Base-by-base conservation (phyloP, 257 asterid genomes). In the Paraleonurus japonicus region DNA sequence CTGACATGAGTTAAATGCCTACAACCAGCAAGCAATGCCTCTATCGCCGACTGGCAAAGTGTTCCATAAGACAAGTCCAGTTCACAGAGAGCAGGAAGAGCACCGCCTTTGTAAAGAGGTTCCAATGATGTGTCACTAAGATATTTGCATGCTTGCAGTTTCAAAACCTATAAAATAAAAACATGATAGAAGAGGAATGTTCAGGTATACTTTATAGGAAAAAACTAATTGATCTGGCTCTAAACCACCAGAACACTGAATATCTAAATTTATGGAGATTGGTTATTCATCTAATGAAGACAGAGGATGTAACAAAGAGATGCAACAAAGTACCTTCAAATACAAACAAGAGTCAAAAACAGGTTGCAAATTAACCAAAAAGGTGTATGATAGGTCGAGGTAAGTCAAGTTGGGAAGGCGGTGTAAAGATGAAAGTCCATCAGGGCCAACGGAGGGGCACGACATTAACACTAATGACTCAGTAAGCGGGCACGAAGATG, bases 71-170 rank as follows among this genome's bases (percentile, higher is more conserved):
- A 95, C 73, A 95, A 82, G 83, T 92, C 98, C 84, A 95, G 86
- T 79, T 95, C 96, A 71, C 85, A 70, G 55, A 95, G 89, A 65
- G 92, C 84, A 1, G 97, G 99, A 64, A 95, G 96, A 67, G 97
- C 95, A 62, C 89, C 84, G 66, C 84, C 88, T 78, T 88, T 89
- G 83, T 95, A 92, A 30, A 95, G 90, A 68, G 99, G 96, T 82
- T 89, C 97, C 83, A 95, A 74, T 1, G 99, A 89, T 12, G 89
- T 68, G 81, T 88, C 90, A 32, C 84, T 69, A 5, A 95, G 95
- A 80, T 95, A 92, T 85, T 95, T 95, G 96, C 99, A 95, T n/a
- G 99, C 99, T 89, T 94, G 99, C 92, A 94, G 76, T 82, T 94
- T 94, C 64, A 94, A 78, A 80, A 94, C 98, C 99, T 94, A 74